These are phyloP conservation scores for Grosmannia penicillata DNA, from an alignment of 2,329 filamentous ascomycete genomes.

Conservation along the genomic window DNA sequence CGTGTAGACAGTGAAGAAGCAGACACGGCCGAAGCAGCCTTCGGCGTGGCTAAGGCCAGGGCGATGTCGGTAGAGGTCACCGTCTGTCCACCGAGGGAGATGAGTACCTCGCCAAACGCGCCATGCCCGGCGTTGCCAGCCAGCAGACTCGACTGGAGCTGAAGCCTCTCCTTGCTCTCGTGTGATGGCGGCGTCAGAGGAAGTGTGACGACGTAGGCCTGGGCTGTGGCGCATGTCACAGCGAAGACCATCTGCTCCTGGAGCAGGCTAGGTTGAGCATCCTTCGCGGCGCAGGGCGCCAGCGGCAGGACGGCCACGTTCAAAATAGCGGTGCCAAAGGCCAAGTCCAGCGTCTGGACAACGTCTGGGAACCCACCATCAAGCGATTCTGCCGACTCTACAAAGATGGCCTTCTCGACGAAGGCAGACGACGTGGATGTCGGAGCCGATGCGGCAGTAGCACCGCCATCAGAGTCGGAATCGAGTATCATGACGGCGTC, in stretches of 20 bases:
- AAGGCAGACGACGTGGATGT: slow-evolving; percentile 16
- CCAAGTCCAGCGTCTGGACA: slow-evolving; percentile 45
- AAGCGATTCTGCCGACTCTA: slow-evolving; percentile 25
- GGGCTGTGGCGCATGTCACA: slow-evolving; percentile 41
- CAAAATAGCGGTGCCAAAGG: slow-evolving; percentile 38
- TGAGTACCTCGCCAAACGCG: slow-evolving; percentile 47
- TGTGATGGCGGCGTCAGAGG: slow-evolving; percentile 48
- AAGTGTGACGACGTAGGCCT: slow-evolving; percentile 41
- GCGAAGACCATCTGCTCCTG: slow-evolving; percentile 46
- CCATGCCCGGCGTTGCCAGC: slow-evolving; percentile 42
- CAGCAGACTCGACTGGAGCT: slow-evolving; percentile 34
- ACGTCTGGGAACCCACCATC: slow-evolving; percentile 38
- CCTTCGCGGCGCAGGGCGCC: slow-evolving; percentile 30
- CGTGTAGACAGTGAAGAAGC: slow-evolving; percentile 17
- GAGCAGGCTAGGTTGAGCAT: slow-evolving; percentile 33
- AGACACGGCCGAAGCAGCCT: slow-evolving; percentile 17
- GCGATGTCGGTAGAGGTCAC: slow-evolving; percentile 39
- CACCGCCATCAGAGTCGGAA: slow-evolving; percentile 36
- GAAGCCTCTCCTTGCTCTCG: slow-evolving; percentile 39
- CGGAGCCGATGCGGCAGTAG: slow-evolving; percentile 6
- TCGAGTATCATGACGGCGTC: slow-evolving; percentile 49
- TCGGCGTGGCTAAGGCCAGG: slow-evolving; percentile 23
- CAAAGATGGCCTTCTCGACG: slow-evolving; percentile 43
- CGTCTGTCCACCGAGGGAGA: slow-evolving; percentile 36
- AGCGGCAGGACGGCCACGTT: slow-evolving; percentile 42